Evolutionary conservation across 2,329 filamentous ascomycete species (phyloP), one percentile per base, ranked within the genome.

Genomic region (Trichoderma arundinaceum): DNA sequence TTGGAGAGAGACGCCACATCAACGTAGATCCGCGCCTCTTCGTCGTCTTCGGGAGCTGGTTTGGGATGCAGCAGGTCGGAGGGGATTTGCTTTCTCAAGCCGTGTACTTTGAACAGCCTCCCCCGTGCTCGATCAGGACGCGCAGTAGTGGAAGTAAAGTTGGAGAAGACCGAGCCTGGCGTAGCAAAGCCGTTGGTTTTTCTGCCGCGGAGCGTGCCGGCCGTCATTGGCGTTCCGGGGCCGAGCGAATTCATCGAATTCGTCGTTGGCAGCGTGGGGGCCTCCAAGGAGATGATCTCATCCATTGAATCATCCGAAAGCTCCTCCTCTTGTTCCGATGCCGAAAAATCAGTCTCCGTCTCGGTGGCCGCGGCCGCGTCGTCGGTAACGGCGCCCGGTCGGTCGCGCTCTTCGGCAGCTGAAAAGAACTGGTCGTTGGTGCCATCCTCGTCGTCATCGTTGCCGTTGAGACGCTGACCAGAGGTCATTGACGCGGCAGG

Each of bases 391-490:
- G 83, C 81, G 65, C 87, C 84, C 13, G 86, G 86, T 72, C 81
- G 86, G 68, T 86, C 79, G 22, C 88, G 86, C 69, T 96, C 93
- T 75, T 97, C 94, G 2, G 92, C 90, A 1, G 94, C 94, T 6
- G 94, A 97, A 77, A 88, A 97, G 79, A 97, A 97, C 71, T 93
- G 90, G 74, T 98, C 94, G 66, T 91, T 96, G 6, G 91, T 89
- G 1, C 91, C 92, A 72, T 96, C 92, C 65, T 96, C 92, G 56
- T 86, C 84, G 56, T 87, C 85, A 7, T 76, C 83, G 51, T 53
- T 53, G 28, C 87, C 88, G 70, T 89, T 88, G 35, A 90, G 79
- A 39, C 71, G 71, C 35, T 73, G 73, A 33, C 69, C 72, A 10
- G 73, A 67, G 7, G 82, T 76, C 51, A 84, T 83, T 17, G 83